Evolutionary conservation across 2,329 filamentous ascomycete genomes (phyloP).

Genomic region (Fusarium piperis): DNA sequence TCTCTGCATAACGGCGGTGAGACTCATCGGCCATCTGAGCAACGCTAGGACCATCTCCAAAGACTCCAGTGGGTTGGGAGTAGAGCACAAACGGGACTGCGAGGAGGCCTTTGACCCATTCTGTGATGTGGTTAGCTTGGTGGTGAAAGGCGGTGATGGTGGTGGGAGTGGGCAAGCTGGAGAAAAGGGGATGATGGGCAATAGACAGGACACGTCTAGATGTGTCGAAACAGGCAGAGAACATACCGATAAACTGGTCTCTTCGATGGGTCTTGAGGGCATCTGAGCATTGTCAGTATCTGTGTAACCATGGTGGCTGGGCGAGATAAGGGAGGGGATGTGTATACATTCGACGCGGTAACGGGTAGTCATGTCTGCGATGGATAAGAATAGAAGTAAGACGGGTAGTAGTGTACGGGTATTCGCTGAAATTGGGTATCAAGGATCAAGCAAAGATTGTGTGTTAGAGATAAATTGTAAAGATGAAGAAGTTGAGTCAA

Average conservation of each 20-base stretch:
- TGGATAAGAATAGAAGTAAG: background rate
- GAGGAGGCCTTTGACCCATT: conserved; percentile 96
- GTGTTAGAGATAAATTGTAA: background rate
- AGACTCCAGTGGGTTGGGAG: conserved; percentile 90
- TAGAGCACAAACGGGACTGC: conserved; percentile 97
- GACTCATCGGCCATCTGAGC: conserved; percentile 80
- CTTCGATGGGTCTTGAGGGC: conserved; percentile 84
- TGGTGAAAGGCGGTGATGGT: background rate
- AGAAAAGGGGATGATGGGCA: background rate
- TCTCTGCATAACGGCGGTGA: conserved; percentile 90
- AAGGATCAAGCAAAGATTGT: background rate
- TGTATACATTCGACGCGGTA: conserved; percentile 79
- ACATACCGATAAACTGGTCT: conserved; percentile 84
- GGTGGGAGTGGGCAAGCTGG: conserved; percentile 1
- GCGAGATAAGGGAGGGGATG: conserved; percentile 1
- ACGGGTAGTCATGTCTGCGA: conserved; percentile 65
- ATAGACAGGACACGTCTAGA: background rate
- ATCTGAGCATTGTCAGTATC: conserved; percentile 54
- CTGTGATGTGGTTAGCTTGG: conserved; percentile 52
- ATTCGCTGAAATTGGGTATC: background rate
- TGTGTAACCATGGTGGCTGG: conserved; percentile 15
- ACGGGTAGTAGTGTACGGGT: background rate
- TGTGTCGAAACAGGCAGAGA: background rate
- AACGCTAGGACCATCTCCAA: conserved; percentile 74
- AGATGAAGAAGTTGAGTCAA: background rate